Percentiles rank a stretch among this genome's conserved stretches.
Conservation (phyloP, 768 basidiomycete species). For the Lepiota subincarnata region DNA sequence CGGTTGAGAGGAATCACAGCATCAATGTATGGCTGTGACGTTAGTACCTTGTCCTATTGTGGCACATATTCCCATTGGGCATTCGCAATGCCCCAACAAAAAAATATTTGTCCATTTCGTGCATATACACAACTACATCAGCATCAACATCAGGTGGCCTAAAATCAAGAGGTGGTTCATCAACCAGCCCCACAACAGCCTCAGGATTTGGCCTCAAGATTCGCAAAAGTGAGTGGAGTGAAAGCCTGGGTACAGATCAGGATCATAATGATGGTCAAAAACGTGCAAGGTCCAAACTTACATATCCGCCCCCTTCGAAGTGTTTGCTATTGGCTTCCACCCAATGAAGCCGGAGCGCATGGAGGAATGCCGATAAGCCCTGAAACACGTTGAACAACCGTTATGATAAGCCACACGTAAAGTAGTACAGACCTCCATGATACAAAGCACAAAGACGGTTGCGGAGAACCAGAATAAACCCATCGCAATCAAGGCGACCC, state of each 20-base stretch:
- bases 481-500: constrained; percentile 45
- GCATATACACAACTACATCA: neutral
- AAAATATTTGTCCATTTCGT: constrained; percentile 5
- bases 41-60: neutral
- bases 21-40: constrained; percentile 3
- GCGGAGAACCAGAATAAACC: constrained; percentile 71
- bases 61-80: neutral
- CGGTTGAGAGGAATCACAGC: constrained; percentile 6
- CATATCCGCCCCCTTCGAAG: constrained; percentile 86
- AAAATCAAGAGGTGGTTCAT: neutral
- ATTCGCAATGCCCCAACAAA: constrained; percentile 1
- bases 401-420: neutral
- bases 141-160: neutral
- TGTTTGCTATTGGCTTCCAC: constrained; percentile 98
- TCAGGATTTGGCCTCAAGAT: constrained; percentile 35
- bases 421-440: constrained; percentile 82
- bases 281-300: constrained; percentile 40
- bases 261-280: constrained; percentile 19
- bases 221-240: constrained; percentile 45
- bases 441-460: constrained; percentile 77
- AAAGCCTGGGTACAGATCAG: constrained; percentile 36
- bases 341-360: constrained; percentile 96
- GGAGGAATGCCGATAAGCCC: constrained; percentile 94
- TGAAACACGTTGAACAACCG: constrained; percentile 24
- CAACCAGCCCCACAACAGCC: neutral